These are phyloP conservation scores for Pichia sp. DNA, from an alignment of 1,139 yeast species.

Conservation along the genomic window DNA sequence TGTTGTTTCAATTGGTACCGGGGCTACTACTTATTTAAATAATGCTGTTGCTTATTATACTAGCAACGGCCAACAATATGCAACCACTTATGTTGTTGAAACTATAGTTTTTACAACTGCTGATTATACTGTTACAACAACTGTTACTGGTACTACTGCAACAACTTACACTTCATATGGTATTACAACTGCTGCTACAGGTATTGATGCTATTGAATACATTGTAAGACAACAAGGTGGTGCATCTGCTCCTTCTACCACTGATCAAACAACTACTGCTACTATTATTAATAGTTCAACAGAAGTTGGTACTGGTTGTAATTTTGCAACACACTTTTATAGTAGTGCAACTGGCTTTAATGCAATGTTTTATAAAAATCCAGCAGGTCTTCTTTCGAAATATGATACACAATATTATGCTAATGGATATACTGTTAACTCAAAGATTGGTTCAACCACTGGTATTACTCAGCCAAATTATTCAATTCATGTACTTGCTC, in stretches of 20 bases:
- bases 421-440: constrained; percentile 8
- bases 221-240: constrained; percentile 16
- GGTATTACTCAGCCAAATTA: constrained; percentile 13
- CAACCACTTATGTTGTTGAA: constrained; percentile 15
- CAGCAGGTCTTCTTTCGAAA: not conserved
- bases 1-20: too few species aligned
- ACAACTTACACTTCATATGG: constrained; percentile 26
- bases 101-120: constrained; percentile 8
- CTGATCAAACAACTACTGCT: too few species aligned
- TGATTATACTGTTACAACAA: constrained; percentile 8
- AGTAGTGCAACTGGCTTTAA: constrained; percentile 14
- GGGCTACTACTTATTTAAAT: too few species aligned
- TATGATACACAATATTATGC: constrained; percentile 7
- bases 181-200: constrained; percentile 29
- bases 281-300: not conserved
- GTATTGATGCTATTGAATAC: constrained; percentile 26
- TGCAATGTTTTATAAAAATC: constrained; percentile 10
- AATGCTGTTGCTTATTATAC: too few species aligned
- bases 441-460: constrained; percentile 9
- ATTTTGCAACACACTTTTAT: constrained; percentile 5
- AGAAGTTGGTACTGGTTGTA: constrained; percentile 13
- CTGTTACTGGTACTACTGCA: constrained; percentile 8
- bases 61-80: too few species aligned
- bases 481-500: not conserved
- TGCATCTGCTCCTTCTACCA: constrained; percentile 26